Base-by-base conservation (phyloP, 2,329 filamentous ascomycete species). In the Xylariomycetidae sp. region DNA sequence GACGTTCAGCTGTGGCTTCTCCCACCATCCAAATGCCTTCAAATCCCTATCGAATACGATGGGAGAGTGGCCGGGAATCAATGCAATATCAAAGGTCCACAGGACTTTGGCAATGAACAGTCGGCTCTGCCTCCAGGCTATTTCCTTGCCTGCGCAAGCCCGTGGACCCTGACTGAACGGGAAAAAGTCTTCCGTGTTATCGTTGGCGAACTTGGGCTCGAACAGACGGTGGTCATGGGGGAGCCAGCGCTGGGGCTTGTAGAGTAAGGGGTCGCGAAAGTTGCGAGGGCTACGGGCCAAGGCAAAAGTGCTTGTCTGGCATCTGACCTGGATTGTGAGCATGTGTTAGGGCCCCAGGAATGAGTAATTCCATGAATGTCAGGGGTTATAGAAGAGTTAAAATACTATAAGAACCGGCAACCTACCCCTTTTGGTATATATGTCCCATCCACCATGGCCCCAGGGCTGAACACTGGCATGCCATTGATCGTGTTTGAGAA, bases 61-160 rank as follows among this genome's bases (percentile, higher is more conserved):
- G 1, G 9, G 9, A 16, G 31, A 9, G 22, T 41, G 39, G 1
- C 30, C 30, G 4, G 38, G 26, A 5, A 44, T 22, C 28, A 35
- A 14, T 7, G 36, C 31, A 15, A 48, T 10, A 17, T 49, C 42
- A 14, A 50, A 50, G 1, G 28, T 16, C 49, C 45, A 52, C 8
- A 50, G 16, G 5, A 51, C 33, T 33, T 51, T 51, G 2, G 37
- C 44, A 1, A 51, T 6, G 6, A 48, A 37, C 7, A 51, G 16
- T 20, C 40, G 39, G 10, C 18, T 34, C 31, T 45, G 29, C 22
- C 32, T 34, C 50, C 45, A 48, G 1, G 47, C 48, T 0, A 51
- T 30, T 13, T 46, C 36, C 11, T 25, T 31, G 1, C 48, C 50
- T 0, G 36, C 3, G 9, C 50, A 50, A 4, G 37, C 34, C 4